Base-by-base conservation (phyloP, 2,329 filamentous ascomycete genomes). In the Pseudopyricularia javanii region DNA sequence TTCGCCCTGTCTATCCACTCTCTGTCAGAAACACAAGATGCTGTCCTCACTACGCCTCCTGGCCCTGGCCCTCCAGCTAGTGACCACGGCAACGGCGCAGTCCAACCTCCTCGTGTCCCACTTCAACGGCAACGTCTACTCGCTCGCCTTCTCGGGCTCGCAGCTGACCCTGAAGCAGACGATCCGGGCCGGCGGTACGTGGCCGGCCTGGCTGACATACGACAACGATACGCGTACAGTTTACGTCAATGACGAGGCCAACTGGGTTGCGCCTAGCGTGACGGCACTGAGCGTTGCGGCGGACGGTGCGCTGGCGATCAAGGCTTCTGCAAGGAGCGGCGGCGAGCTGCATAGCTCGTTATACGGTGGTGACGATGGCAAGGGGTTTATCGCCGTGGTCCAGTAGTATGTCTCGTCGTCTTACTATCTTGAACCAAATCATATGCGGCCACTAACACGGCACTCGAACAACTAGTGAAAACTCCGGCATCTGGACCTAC, bases 401-500 rank as follows among this genome's bases (percentile, higher is more conserved):
- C 64, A 73, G 59, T 75, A 74, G 72, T 74, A 63, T 56, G 66
- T 57, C 11, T 37, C 15, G 2, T 40, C n/a, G 3, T 40, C 17
- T 40, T 40, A n/a, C 35, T 40, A 4, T 43, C n/a, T 14, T 22
- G 7, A 11, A 24, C 9, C 20, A 15, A 12, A 8, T n/a, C n/a
- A n/a, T n/a, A n/a, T n/a, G n/a, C n/a, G n/a, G n/a, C n/a, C n/a
- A 24, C 52, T 50, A 40, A 34, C 28, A 11, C 2, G 9, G 34
- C 11, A 45, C 32, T 50, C 11, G 53, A 24, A 12, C 2, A 43
- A 22, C 5, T 28, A 74, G 71, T 56, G 67, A 69, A 30, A 65
- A 67, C 0, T 71, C 70, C 1, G 70, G 67, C 32, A 61, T 74
- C 48, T 68, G 68, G 7, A 73, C 70, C 2, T 74, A 70, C 58